Evolutionary conservation across 208 protist genomes (phyloP), one percentile per base, ranked within the genome.

Genomic region (Tritrichomonas musculus): DNA sequence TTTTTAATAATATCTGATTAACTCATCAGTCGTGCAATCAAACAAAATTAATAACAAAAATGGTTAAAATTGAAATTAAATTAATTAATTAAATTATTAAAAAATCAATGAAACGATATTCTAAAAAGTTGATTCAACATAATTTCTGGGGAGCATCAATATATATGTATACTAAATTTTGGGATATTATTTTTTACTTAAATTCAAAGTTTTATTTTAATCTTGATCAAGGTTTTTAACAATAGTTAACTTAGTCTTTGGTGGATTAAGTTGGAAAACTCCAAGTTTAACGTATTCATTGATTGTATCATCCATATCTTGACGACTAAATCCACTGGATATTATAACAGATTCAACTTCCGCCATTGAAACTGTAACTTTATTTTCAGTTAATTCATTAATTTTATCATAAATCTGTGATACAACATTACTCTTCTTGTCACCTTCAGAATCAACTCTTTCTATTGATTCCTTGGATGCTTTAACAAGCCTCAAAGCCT

Each of bases 401-500:
- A 92, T 92, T n/a, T 65, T 53, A 33, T 25, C 39, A 47, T 92
- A 92, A n/a, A 92, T 60, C 5, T 1, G 5, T 25, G 44, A 41
- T 2, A 41, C 60, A 47, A 60, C 47, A 60, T 92, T 47, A n/a
- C 25, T 5, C 36, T 77, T 92, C 2, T 30, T 53, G 5, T 92
- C 33, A 33, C 25, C 80, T n/a, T 65, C 80, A 1, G 36, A 9
- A 13, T 92, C 39, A 60, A 30, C n/a, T n/a, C 5, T 9, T 8
- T 39, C 2, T n/a, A 9, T n/a, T 17, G 39, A 47, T 64, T 92
- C n/a, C 14, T n/a, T n/a, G n/a, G 80, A 53, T 41, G 44, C 36
- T 20, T 60, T 53, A 60, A 92, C 50, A n/a, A 92, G 50, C 13
- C 80, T 30, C 13, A 93, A 22, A n/a, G 93, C 94, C 93, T 95